phyloP scores from a whole-genome alignment of 2,329 filamentous ascomycete species.

The Zymoseptoria tritici region DNA sequence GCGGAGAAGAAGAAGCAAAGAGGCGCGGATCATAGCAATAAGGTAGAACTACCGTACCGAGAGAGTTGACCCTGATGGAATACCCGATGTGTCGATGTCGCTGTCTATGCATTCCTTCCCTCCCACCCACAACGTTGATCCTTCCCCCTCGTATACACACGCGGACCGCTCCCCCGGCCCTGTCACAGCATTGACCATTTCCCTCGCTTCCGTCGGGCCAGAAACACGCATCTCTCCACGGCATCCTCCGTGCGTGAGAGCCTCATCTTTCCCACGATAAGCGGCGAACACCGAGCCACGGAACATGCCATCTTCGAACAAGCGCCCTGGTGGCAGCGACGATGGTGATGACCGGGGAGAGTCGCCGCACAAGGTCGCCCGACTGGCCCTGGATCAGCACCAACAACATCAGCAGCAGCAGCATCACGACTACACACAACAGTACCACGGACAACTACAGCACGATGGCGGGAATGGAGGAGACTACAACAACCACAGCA shows the following conservation, averaged over 20 bases:
- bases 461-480: not conserved
- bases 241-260: not conserved
- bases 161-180: too few species aligned
- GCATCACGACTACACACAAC: not conserved
- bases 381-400: slow-evolving; percentile 5
- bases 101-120: too few species aligned
- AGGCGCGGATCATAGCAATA: not conserved
- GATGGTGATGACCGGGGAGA: not conserved
- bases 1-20: not conserved
- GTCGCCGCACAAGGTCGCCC: slow-evolving; percentile 3
- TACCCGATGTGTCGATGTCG: not conserved
- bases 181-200: not conserved
- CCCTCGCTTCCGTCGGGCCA: not conserved
- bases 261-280: not conserved
- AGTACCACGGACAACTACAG: slow-evolving; percentile 1
- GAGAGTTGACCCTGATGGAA: not conserved
- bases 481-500: not conserved
- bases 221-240: not conserved
- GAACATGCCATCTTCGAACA: slow-evolving; percentile 13
- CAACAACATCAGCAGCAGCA: slow-evolving; percentile 2
- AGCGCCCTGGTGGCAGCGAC: slow-evolving; percentile 22
- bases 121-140: not conserved
- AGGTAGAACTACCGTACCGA: too few species aligned
- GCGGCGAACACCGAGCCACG: not conserved
- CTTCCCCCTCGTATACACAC: not conserved